Conservation (phyloP, 495 filamentous ascomycete genomes). For the Neurospora sp. region DNA sequence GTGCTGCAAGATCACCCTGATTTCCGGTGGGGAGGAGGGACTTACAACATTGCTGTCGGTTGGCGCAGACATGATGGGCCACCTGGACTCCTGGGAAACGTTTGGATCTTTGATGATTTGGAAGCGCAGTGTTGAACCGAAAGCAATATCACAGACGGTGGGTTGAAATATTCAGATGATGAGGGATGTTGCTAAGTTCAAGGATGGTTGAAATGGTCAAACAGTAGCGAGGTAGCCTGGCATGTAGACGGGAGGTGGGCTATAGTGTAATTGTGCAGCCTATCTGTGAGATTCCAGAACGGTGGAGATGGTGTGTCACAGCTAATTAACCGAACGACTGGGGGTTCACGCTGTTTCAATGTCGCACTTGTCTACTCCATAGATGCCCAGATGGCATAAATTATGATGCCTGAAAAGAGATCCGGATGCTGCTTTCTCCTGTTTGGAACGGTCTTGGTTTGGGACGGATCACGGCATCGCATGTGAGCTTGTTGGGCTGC, state of each 20-base stretch:
- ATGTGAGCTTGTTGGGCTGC: slow-evolving; percentile 5
- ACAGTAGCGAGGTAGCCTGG: background rate
- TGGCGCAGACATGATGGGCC: slow-evolving; percentile 30
- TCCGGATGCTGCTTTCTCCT: background rate
- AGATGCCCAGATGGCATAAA: background rate
- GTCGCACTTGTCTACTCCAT: background rate
- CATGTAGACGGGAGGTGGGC: background rate
- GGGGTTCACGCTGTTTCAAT: background rate
- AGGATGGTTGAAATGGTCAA: background rate
- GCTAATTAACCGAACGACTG: background rate
- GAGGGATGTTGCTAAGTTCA: background rate
- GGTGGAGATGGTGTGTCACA: background rate
- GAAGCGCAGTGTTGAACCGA: background rate
- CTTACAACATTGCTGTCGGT: slow-evolving; percentile 26
- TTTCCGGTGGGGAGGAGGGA: slow-evolving; percentile 5
- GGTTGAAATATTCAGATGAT: background rate
- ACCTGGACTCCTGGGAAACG: background rate
- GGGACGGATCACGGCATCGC: background rate
- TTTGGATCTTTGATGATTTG: background rate
- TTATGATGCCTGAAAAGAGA: background rate
- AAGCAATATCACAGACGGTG: background rate
- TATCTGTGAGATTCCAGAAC: background rate
- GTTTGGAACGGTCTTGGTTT: background rate
- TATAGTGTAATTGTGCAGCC: background rate
- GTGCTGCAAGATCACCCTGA: background rate